Evolutionary conservation across 495 filamentous ascomycete genomes (phyloP), one percentile per base, ranked within the genome.

Genomic region (Penicillium paxilli): DNA sequence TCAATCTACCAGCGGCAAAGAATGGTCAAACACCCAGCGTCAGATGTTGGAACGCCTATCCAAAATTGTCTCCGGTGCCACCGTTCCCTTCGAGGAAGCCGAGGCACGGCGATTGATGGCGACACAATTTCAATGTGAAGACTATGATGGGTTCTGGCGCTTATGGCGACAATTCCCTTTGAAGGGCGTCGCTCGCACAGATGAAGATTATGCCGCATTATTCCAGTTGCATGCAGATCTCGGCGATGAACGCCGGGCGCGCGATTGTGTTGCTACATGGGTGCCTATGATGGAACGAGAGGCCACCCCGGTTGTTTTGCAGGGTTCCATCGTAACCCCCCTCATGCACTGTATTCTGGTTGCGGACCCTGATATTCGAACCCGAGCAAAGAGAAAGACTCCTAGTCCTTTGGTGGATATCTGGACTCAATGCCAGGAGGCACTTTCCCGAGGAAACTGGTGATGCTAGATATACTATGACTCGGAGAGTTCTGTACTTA

Each of bases 111-210:
- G 75, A 23, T 69, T 74, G 30, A 76, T 87, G 74, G 26, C 76
- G 73, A 59, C 68, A 63, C 19, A 59, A 48, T 61, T 72, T 25
- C 62, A 49, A 14, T 66, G 63, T 54, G 60, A 67, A 2, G 62
- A 82, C 47, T 87, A 83, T 75, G 62, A 74, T 11, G 66, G 66
- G 4, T 83, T 91, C 55, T 88, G 82, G 85, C 73, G 79, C 9
- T 57, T 78, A 30, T 91, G 86, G 83, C 75, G 78, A 47, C 73
- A 77, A 42, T 67, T 83, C 21, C 71, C 85, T 38, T 71, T 77
- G 30, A 70, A 76, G 46, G 64, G 74, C 5, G 59, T 68, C 19
- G 64, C 74, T 4, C 81, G 87, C 28, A 82, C 80, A 2, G 65
- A 64, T 21, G 66, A 61, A 6, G 70, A 89, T 51, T 92, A 91